Conservation (phyloP, 345 rosid species). For the Eucalyptus pauciflora region DNA sequence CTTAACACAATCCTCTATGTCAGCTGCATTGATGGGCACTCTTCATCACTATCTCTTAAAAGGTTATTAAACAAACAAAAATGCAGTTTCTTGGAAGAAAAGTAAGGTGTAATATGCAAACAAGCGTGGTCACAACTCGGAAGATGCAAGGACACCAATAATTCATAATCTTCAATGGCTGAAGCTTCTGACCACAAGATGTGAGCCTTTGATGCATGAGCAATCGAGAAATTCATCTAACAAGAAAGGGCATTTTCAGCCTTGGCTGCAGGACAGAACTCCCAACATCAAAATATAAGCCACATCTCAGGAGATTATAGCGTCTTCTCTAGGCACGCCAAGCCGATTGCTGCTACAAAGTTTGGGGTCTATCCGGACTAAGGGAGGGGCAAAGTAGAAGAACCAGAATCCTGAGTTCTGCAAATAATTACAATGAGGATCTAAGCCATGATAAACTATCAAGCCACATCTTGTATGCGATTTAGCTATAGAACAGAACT, state of each 20-base stretch:
- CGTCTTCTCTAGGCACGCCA: not conserved
- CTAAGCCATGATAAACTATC: not conserved
- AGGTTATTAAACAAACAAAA: not conserved
- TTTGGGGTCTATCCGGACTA: not conserved
- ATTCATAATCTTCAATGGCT: not conserved
- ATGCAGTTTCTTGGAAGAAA: not conserved
- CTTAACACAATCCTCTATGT: slow-evolving; percentile 48
- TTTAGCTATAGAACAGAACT: not conserved
- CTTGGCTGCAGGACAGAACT: not conserved
- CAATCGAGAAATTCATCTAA: not conserved
- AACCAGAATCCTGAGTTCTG: not conserved
- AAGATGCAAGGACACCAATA: not conserved
- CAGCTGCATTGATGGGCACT: slow-evolving; percentile 46
- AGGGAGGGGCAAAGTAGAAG: not conserved
- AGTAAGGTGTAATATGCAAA: not conserved
- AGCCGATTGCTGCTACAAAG: not conserved
- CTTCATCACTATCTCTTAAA: not conserved
- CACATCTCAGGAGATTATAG: not conserved
- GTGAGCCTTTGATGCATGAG: not conserved
- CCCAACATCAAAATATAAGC: not conserved
- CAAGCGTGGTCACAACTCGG: not conserved
- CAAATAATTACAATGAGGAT: not conserved
- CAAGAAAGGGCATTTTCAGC: not conserved
- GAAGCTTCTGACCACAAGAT: not conserved
- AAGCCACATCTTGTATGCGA: not conserved